Base-by-base conservation (phyloP, 495 filamentous ascomycete genomes). In the Penicillium angulare region DNA sequence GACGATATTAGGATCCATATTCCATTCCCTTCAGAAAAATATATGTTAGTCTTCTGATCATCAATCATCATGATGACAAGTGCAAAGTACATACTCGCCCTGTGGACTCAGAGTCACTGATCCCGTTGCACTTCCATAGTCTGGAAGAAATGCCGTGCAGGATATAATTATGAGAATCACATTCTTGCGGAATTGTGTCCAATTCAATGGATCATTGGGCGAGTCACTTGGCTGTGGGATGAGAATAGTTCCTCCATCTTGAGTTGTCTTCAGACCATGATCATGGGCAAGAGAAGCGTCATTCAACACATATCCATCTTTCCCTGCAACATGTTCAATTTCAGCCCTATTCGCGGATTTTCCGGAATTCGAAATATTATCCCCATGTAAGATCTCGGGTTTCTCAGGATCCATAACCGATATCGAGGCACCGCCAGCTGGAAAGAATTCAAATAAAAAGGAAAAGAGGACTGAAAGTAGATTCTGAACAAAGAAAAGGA, bases 201-300 rank as follows among this genome's bases (percentile, higher is more conserved):
- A 86, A 56, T 84, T 86, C 26, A 87, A 64, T 0, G 82, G 82
- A 54, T 86, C 83, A 41, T 79, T 67, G 0, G 74, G 69, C 45
- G 82, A 76, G 40, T 69, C 65, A 46, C 68, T 75, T 1, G 83
- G 83, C 61, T 86, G 81, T 0, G 83, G 84, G 36, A 84, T 82
- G 7, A 85, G 68, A 29, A 82, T 67, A 0, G 74, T 81, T 21
- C 71, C 33, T 1, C 59, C 66, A 29, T 67, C 59, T 8, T 31
- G 18, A 1, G 59, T 55, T 2, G 55, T 65, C 40, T 67, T 60
- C 7, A 65, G 43, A 7, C 52, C 43, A 22, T 33, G 38, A 1
- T 55, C 47, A 18, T 58, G 53, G 15, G 32, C 54, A 18, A 53
- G 42, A 5, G 47, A 43, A 4, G 52, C 47, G 36, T 64, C 61